Conservation (phyloP, 2,329 filamentous ascomycete species). For the Fusarium anthophilum region DNA sequence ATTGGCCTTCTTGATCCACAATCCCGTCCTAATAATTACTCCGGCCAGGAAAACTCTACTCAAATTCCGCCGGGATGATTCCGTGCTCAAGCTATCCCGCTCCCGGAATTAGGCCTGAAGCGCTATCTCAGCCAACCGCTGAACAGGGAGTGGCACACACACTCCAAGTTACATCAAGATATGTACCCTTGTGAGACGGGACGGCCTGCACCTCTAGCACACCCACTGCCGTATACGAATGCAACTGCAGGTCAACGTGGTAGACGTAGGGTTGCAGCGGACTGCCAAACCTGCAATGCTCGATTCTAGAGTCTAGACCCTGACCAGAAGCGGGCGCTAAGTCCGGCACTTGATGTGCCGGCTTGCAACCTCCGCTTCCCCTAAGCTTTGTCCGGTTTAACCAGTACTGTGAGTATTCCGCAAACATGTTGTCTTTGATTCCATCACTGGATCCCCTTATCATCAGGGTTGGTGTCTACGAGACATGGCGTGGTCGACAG, state of each 20-base stretch:
- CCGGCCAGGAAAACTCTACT: neutral
- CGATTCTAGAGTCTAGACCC: neutral
- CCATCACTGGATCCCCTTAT: no score
- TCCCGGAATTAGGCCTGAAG: neutral
- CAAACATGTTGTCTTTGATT: neutral
- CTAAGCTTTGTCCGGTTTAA: no score
- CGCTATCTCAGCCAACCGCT: neutral
- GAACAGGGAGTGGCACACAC: neutral
- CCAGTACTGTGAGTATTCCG: neutral
- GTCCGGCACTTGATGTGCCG: neutral
- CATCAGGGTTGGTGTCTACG: neutral
- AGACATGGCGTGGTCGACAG: neutral
- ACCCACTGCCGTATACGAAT: neutral
- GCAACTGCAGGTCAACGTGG: neutral
- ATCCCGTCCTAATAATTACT: accelerated
- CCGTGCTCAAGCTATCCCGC: neutral
- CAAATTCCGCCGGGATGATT: neutral
- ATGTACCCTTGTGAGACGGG: neutral
- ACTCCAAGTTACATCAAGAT: neutral
- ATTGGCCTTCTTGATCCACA: neutral
- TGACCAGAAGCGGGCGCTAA: neutral
- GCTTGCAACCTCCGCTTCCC: accelerated
- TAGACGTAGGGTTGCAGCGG: neutral
- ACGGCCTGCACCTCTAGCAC: neutral
- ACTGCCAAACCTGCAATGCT: neutral